Percentiles rank a stretch among this genome's conserved stretches.
Conservation (phyloP, 805 yeast genomes). For the Candida andamanensis region DNA sequence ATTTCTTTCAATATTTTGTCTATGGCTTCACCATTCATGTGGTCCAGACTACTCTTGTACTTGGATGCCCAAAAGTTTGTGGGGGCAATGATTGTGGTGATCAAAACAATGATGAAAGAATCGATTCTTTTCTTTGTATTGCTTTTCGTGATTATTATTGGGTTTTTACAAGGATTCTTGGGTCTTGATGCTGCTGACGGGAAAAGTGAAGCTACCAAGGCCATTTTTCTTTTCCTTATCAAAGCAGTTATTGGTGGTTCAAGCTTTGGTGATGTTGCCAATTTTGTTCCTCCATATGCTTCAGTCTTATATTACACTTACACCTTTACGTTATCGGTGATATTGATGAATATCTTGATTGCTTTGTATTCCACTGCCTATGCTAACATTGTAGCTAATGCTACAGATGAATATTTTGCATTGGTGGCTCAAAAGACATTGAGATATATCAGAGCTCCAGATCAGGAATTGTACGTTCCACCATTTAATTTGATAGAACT, state of each 20-base stretch:
- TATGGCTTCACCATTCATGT: slow-evolving; percentile 80
- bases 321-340: slow-evolving; percentile 68
- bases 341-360: slow-evolving; percentile 75
- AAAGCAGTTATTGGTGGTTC: slow-evolving; percentile 74
- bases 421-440: slow-evolving; percentile 79
- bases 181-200: slow-evolving; percentile 90
- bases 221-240: slow-evolving; percentile 58
- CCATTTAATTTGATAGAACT: slow-evolving; percentile 76
- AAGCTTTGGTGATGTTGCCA: slow-evolving; percentile 61
- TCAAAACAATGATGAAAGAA: slow-evolving; percentile 83
- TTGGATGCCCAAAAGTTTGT: slow-evolving; percentile 77
- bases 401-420: slow-evolving; percentile 81
- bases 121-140: slow-evolving; percentile 77
- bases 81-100: slow-evolving; percentile 83
- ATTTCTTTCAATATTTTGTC: slow-evolving; percentile 67
- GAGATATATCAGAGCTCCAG: slow-evolving; percentile 84
- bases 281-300: slow-evolving; percentile 83
- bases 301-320: slow-evolving; percentile 71
- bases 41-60: slow-evolving; percentile 72
- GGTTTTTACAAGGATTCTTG: slow-evolving; percentile 81
- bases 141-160: slow-evolving; percentile 63
- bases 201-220: slow-evolving; percentile 63
- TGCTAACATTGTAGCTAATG: slow-evolving; percentile 72
- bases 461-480: slow-evolving; percentile 77
- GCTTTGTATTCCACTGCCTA: slow-evolving; percentile 86